phyloP scores from a whole-genome alignment of 139 green algal genomes.

The Haematococcus lacustris region DNA sequence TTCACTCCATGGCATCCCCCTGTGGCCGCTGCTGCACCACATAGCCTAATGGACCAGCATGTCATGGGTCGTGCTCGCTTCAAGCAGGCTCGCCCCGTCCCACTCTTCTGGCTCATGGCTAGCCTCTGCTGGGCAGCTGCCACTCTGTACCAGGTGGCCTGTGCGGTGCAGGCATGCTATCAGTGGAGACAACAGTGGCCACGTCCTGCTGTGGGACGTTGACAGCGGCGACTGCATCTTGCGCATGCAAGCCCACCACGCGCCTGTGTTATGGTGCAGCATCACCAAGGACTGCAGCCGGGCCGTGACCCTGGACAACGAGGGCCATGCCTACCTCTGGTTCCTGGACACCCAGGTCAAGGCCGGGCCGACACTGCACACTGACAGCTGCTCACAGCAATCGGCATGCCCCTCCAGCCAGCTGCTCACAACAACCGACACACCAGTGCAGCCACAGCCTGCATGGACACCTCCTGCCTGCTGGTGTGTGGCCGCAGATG shows the following conservation, averaged over 20 bases:
- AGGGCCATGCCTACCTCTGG: slow-evolving; percentile 33
- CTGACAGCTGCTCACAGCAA: background rate
- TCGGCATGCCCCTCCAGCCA: background rate
- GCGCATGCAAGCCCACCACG: slow-evolving; percentile 26
- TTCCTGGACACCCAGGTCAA: slow-evolving; percentile 20
- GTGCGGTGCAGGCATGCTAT: too few relatives aligned
- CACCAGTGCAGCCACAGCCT: background rate
- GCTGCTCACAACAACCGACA: background rate
- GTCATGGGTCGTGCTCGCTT: background rate
- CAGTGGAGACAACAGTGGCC: slow-evolving; percentile 26
- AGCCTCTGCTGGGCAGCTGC: too few relatives aligned
- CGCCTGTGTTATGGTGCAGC: slow-evolving; percentile 22
- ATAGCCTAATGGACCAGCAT: background rate
- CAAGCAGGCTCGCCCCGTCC: background rate
- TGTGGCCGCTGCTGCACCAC: background rate
- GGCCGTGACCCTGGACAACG: slow-evolving; percentile 22
- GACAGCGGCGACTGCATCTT: background rate
- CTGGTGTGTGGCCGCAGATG: slow-evolving; percentile 3
- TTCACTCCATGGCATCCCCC: background rate
- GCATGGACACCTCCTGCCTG: background rate
- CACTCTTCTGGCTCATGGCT: too few relatives aligned
- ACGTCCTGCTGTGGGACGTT: slow-evolving; percentile 24
- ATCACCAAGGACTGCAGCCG: slow-evolving; percentile 14
- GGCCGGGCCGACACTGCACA: background rate
- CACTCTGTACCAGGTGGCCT: too few relatives aligned